Evolutionary conservation across 1,139 yeast species (phyloP).

Genomic region (Blastobotrys buckinghamii): DNA sequence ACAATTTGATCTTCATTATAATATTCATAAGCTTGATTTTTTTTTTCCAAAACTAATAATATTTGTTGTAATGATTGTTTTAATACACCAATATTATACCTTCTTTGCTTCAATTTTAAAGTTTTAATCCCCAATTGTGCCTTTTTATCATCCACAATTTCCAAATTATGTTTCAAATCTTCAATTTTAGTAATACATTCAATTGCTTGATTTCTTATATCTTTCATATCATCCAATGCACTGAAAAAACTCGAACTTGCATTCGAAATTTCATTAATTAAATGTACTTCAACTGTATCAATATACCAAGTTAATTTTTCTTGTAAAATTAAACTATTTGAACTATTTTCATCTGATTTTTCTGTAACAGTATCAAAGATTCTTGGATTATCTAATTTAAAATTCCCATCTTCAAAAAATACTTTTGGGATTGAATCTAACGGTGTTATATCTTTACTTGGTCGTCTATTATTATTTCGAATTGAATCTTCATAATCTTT

Average conservation of each 20-base stretch:
- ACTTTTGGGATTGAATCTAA: constrained; percentile 55
- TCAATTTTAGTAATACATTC: constrained; percentile 46
- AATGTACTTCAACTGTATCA: constrained; percentile 75
- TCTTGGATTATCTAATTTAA: constrained; percentile 84
- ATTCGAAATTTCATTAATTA: constrained; percentile 76
- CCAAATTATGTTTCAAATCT: constrained; percentile 36
- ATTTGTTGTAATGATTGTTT: constrained; percentile 62
- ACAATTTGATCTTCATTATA: constrained; percentile 26
- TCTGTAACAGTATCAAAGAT: constrained; percentile 70
- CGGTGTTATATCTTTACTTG: constrained; percentile 22
- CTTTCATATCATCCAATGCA: constrained; percentile 71
- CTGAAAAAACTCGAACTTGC: constrained; percentile 81
- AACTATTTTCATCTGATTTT: constrained; percentile 35
- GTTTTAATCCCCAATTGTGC: constrained; percentile 49
- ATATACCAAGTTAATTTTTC: constrained; percentile 77
- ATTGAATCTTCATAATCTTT: constrained; percentile 43
- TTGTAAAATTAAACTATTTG: constrained; percentile 55
- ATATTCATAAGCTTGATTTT: constrained; percentile 23
- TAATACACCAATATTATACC: constrained; percentile 55
- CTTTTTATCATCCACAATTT: constrained; percentile 42
- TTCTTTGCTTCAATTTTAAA: constrained; percentile 47
- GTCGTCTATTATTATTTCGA: neutral
- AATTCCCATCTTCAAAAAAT: constrained; percentile 54
- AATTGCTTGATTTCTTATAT: constrained; percentile 53
- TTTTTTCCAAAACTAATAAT: constrained; percentile 15